Percentiles rank a stretch among this genome's conserved stretches.
Conservation (phyloP, 352 stramenopile species). For the Globisporangium okanoganense region DNA sequence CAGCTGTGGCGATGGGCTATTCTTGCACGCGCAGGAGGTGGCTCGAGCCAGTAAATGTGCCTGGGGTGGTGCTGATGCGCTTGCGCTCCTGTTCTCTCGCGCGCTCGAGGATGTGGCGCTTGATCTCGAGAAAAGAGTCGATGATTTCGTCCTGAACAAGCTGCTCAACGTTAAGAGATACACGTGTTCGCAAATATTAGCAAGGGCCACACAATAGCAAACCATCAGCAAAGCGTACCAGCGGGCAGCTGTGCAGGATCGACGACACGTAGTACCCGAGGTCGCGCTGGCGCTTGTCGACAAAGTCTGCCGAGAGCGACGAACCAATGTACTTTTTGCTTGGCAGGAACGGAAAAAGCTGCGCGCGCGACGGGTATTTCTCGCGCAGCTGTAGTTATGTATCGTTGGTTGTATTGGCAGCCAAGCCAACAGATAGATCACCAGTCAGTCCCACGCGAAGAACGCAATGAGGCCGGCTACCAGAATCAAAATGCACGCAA, state of each 20-base stretch:
- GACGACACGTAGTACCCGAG: slow-evolving; percentile 86
- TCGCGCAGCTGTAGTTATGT: slow-evolving; percentile 57
- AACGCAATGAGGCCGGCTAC: background rate
- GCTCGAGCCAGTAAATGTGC: background rate
- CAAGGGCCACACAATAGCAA: background rate
- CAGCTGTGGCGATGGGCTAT: background rate
- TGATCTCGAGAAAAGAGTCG: slow-evolving; percentile 87
- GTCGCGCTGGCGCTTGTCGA: slow-evolving; percentile 84
- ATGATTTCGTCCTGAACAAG: slow-evolving; percentile 85
- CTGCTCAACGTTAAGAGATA: slow-evolving; percentile 17
- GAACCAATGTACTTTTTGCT: slow-evolving; percentile 88
- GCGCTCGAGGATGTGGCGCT: slow-evolving; percentile 75
- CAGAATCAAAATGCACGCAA: too few species aligned
- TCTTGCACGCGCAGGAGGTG: slow-evolving; percentile 15
- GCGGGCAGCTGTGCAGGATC: slow-evolving; percentile 72
- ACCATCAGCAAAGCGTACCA: slow-evolving; percentile 27
- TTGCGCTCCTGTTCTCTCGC: slow-evolving; percentile 47
- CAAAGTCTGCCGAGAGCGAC: slow-evolving; percentile 79
- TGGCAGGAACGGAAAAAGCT: slow-evolving; percentile 70
- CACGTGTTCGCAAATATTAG: background rate
- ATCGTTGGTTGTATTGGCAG: too few species aligned
- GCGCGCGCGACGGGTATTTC: slow-evolving; percentile 75
- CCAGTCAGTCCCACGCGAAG: background rate
- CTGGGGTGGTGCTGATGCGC: slow-evolving; percentile 6
- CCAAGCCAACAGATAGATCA: background rate